Percentiles rank a stretch among this genome's conserved stretches.
Evolutionary conservation across 1,284 basidiomycete genomes (phyloP).

Genomic region (Coriolopsis trogii): DNA sequence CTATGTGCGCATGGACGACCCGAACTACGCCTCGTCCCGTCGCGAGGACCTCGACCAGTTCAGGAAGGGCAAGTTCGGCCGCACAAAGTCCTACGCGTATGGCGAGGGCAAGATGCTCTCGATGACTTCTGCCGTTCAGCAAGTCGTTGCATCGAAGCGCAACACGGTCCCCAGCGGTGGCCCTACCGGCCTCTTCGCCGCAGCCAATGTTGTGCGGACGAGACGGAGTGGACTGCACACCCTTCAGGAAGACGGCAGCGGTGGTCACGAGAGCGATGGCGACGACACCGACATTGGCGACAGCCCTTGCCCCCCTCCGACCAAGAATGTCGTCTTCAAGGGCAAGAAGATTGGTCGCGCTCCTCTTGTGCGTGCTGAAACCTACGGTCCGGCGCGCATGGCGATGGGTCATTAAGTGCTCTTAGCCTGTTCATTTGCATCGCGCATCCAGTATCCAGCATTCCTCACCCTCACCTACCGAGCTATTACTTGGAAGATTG

Average conservation of each 20-base stretch:
- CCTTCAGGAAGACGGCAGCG: constrained; percentile 66
- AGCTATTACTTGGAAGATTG: constrained; percentile 1
- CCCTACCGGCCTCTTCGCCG: constrained; percentile 59
- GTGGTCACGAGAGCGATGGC: constrained; percentile 59
- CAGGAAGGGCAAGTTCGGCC: constrained; percentile 83
- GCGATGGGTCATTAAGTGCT: constrained; percentile 25
- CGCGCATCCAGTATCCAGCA: not conserved
- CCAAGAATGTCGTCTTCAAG: constrained; percentile 54
- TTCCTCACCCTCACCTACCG: not conserved
- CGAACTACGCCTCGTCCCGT: constrained; percentile 76
- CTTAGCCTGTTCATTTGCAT: not conserved
- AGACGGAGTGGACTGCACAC: constrained; percentile 59
- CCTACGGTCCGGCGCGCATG: constrained; percentile 57
- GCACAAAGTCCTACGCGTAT: constrained; percentile 88
- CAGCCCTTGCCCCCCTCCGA: constrained; percentile 79
- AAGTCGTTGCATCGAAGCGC: constrained; percentile 45
- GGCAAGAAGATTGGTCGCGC: constrained; percentile 53
- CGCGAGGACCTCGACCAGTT: constrained; percentile 90
- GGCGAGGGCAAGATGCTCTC: constrained; percentile 62
- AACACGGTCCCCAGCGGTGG: constrained; percentile 59
- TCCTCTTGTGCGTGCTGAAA: constrained; percentile 61
- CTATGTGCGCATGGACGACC: constrained; percentile 96
- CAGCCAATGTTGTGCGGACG: constrained; percentile 62
- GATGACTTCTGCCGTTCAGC: constrained; percentile 28
- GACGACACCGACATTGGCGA: constrained; percentile 77